phyloP scores from a whole-genome alignment of 2,329 filamentous ascomycete genomes.

The Calonectria multiphialidica region DNA sequence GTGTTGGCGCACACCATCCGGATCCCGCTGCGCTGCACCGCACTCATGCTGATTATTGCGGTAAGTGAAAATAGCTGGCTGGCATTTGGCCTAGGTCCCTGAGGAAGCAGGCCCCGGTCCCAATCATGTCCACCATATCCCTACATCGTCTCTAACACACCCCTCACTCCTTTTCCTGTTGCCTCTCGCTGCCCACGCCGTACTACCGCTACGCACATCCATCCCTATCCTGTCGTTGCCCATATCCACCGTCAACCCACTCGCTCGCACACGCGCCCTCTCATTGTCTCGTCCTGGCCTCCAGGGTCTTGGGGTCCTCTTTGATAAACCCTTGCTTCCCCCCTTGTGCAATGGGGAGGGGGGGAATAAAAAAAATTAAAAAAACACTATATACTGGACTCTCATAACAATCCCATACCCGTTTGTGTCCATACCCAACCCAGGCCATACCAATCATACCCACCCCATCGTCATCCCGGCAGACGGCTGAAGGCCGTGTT shows the following conservation, averaged over 20 bases:
- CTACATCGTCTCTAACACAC: conserved; percentile 24
- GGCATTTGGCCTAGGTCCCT: not conserved
- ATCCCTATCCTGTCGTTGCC: conserved; percentile 16
- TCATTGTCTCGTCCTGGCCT: conserved; percentile 9
- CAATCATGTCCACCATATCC: conserved; percentile 20
- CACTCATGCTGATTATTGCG: not conserved
- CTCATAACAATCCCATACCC: conserved; percentile 13
- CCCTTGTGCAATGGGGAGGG: conserved; percentile 8
- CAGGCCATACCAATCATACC: conserved; percentile 5
- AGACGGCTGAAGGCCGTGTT: conserved; percentile 24
- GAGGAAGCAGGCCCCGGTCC: conserved; percentile 1
- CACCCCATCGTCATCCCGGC: conserved; percentile 7
- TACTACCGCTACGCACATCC: not conserved
- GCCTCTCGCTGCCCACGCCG: conserved; percentile 1
- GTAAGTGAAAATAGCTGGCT: not conserved
- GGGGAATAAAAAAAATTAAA: not conserved
- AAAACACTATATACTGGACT: conserved; percentile 8
- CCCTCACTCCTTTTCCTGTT: conserved; percentile 21
- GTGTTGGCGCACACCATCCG: not conserved
- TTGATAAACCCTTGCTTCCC: conserved; percentile 4
- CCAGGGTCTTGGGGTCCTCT: conserved; percentile 13
- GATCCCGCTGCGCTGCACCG: not conserved
- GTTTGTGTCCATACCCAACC: conserved; percentile 8
- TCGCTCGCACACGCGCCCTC: conserved; percentile 6
- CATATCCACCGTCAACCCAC: conserved; percentile 29